Conservation (phyloP, 148 eudicot species). For the Rhododendron simsii region DNA sequence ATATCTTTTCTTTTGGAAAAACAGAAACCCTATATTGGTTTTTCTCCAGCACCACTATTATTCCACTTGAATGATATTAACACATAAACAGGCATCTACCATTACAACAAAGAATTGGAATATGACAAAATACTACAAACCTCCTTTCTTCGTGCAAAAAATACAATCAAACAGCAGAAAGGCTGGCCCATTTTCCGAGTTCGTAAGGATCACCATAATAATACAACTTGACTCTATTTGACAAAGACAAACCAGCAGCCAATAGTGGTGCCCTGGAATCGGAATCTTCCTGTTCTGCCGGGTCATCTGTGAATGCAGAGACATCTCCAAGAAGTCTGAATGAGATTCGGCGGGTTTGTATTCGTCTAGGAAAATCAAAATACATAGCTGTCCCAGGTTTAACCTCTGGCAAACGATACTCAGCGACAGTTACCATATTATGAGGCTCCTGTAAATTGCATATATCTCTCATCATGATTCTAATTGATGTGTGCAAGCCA, state of each 20-base stretch:
- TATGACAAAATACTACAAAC: slow-evolving; percentile 5
- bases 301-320: slow-evolving; percentile 76
- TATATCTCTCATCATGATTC: not conserved
- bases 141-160: slow-evolving; percentile 11
- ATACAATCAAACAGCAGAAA: slow-evolving; percentile 44
- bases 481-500: not conserved
- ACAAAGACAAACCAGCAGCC: slow-evolving; percentile 73
- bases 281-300: slow-evolving; percentile 63
- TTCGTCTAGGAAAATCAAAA: slow-evolving; percentile 79
- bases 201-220: slow-evolving; percentile 91
- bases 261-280: slow-evolving; percentile 46
- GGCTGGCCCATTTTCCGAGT: slow-evolving; percentile 89
- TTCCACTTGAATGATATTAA: not conserved
- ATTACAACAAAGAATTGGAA: slow-evolving; percentile 20
- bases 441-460: slow-evolving; percentile 53
- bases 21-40: not conserved
- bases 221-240: slow-evolving; percentile 76
- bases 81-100: not conserved
- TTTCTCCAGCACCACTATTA: not conserved
- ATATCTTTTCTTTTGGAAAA: not conserved
- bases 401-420: slow-evolving; percentile 85
- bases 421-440: slow-evolving; percentile 67
- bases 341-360: slow-evolving; percentile 65
- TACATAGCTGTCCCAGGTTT: slow-evolving; percentile 79
- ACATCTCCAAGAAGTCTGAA: slow-evolving; percentile 80